A percentile compares a stretch with the other conserved stretches of the same genome.
Evolutionary conservation across 2,329 filamentous ascomycete genomes (phyloP).

Genomic region (Chrysoporthe austroafricana): DNA sequence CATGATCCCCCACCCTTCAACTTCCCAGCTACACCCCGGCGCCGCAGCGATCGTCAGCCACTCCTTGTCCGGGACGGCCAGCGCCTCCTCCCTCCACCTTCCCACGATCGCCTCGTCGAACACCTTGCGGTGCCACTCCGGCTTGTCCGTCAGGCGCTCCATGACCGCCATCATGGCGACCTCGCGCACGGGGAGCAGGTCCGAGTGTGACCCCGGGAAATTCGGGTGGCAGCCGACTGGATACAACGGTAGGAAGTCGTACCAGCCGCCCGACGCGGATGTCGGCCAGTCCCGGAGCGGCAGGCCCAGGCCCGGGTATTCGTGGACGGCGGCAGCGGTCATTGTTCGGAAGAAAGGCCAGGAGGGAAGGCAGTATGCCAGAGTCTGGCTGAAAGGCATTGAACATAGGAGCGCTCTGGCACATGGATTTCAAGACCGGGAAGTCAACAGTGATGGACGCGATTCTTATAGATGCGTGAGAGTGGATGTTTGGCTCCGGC

Average conservation of each 20-base stretch:
- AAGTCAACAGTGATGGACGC: background rate
- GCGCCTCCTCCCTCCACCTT: conserved; percentile 40
- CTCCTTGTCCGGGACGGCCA: conserved; percentile 32
- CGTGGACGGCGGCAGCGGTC: background rate
- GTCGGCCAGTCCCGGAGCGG: conserved; percentile 3
- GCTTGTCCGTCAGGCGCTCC: conserved; percentile 25
- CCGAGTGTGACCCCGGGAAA: conserved; percentile 9
- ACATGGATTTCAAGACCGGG: background rate
- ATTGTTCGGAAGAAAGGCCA: background rate
- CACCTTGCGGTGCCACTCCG: conserved; percentile 41
- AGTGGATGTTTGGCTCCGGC: background rate
- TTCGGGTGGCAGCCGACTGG: conserved; percentile 19
- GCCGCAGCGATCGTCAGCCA: conserved; percentile 16
- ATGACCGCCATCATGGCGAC: conserved; percentile 25
- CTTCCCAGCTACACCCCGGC: conserved; percentile 9
- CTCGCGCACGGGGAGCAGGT: conserved; percentile 29
- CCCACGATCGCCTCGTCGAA: conserved; percentile 39
- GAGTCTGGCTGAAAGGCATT: background rate
- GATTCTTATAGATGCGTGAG: background rate
- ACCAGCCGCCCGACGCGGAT: too few species aligned
- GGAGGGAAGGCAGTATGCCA: background rate
- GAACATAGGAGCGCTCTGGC: background rate
- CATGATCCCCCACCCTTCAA: conserved; percentile 38
- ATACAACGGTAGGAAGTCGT: background rate
- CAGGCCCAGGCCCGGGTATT: conserved; percentile 18